A percentile compares a stretch with the other conserved stretches of the same genome.
These are phyloP conservation scores for Myriosclerotinia curreyana DNA, from an alignment of 2,329 filamentous ascomycete species.

Conservation along the genomic window DNA sequence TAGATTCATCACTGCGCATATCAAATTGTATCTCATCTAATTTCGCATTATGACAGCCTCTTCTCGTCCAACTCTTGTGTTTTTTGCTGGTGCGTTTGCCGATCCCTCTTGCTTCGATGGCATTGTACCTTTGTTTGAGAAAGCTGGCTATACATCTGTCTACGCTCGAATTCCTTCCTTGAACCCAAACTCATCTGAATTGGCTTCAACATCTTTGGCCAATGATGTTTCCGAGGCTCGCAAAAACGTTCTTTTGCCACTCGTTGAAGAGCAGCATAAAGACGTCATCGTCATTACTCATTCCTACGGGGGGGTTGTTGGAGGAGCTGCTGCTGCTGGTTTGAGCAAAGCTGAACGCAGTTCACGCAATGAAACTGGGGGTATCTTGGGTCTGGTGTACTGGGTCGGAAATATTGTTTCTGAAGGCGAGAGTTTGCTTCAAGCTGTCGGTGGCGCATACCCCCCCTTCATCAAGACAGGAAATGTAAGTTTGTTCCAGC, in stretches of 20 bases:
- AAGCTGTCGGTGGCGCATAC: background rate
- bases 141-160: background rate
- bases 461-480: background rate
- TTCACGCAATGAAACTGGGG: background rate
- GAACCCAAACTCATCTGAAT: background rate
- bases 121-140: background rate
- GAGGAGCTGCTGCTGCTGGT: background rate
- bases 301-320: background rate
- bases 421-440: background rate
- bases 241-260: background rate
- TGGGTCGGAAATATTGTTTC: background rate
- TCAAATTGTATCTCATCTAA: background rate
- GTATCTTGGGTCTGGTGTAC: background rate
- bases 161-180: background rate
- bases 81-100: conserved; percentile 1
- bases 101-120: background rate
- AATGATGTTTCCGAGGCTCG: background rate
- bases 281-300: background rate
- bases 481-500: background rate
- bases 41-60: background rate
- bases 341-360: background rate
- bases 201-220: background rate
- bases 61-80: background rate
- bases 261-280: background rate
- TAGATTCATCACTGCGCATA: background rate